Evolutionary conservation across 805 yeast species (phyloP), one percentile per base, ranked within the genome.

Genomic region (Tetrapisispora pingtungensis): DNA sequence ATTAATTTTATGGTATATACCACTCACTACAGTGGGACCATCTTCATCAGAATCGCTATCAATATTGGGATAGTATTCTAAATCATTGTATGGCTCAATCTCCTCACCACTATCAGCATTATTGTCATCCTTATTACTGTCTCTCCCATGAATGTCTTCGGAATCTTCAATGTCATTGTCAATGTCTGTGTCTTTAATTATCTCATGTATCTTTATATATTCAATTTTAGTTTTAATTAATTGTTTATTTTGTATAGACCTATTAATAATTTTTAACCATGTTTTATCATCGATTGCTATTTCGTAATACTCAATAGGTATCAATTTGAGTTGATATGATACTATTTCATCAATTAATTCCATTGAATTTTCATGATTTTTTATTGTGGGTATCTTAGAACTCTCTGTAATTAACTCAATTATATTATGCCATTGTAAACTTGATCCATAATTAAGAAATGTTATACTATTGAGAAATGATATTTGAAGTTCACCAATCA

Each of bases 391-490:
- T 18, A 57, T 47, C 1, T 42, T 32, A 1, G 57, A 44, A 35
- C 61, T 54, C 27, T 40, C 39, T 7, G 47, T 46, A 18, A 61
- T 22, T n/a, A 81, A 54, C 39, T 69, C 70, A 12, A 76, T 50
- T 31, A 81, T 49, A 17, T 65, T 67, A 43, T 74, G 68, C 89
- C 89, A 83, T 51, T 81, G 88, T 18, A 74, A 63, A 17, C 77
- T 71, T 13, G 81, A 76, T 17, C 84, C 75, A 53, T 74, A 73
- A 57, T 81, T 84, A 14, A 81, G 84, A 49, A 81, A 65, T 0
- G 78, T 51, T 1, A 78, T 53, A 36, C 72, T 66, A 44, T 73
- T 64, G 1, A 79, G 41, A 47, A 70, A 82, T 2, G 73, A 55
- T 18, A 80, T 55, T 50, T 78, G 77, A 7, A 79, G 54, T 52